Evolutionary conservation across 495 filamentous ascomycete species (phyloP).

Genomic region (Aspergillus sparsus): DNA sequence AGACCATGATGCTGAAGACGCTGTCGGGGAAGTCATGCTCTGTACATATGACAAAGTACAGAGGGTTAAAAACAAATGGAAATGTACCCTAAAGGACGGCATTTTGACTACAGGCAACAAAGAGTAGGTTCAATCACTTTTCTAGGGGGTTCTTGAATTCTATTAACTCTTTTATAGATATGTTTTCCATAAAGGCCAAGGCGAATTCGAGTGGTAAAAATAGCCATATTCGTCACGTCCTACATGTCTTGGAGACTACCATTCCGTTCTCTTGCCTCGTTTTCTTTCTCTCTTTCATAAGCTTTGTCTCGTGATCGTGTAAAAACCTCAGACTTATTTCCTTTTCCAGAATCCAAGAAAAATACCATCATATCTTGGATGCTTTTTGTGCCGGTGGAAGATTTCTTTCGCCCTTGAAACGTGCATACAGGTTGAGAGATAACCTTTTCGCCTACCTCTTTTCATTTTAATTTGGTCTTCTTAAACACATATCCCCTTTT

Average conservation of each 20-base stretch:
- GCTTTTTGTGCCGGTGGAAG: not conserved
- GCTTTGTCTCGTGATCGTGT: constrained; percentile 9
- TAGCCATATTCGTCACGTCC: not conserved
- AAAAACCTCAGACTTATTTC: constrained; percentile 10
- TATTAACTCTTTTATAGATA: constrained; percentile 54
- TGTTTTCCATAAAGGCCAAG: constrained; percentile 94
- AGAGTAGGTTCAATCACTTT: constrained; percentile 59
- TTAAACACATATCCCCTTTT: constrained; percentile 8
- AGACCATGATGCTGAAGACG: constrained; percentile 77
- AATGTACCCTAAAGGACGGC: constrained; percentile 97
- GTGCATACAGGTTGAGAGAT: no score
- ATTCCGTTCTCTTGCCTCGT: not conserved
- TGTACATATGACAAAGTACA: constrained; percentile 99
- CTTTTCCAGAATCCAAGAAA: not conserved
- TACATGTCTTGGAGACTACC: not conserved
- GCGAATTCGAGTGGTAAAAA: constrained; percentile 94
- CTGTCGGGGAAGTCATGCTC: constrained; percentile 84
- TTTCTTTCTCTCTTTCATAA: constrained; percentile 4
- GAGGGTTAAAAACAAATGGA: constrained; percentile 99
- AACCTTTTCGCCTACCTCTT: not conserved
- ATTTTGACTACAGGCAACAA: constrained; percentile 86
- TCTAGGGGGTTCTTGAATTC: not conserved
- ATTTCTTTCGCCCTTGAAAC: not conserved
- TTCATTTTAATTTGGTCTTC: not conserved
- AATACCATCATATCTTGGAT: not conserved